Conservation (phyloP, 306 rosid genomes). For the Erythrophleum fordii region DNA sequence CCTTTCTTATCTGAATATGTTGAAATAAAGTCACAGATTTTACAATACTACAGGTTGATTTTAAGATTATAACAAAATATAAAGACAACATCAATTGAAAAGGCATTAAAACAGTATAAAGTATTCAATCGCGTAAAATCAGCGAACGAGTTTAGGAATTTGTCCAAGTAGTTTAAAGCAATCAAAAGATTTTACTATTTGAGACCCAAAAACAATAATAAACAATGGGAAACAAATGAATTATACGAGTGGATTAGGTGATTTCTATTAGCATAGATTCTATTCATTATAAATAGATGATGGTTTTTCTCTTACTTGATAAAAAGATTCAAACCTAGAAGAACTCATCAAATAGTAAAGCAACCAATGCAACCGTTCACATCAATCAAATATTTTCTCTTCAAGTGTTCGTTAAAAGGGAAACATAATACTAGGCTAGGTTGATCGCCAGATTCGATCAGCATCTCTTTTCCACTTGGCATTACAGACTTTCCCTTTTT, state of each 20-base stretch:
- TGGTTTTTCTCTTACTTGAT: background rate
- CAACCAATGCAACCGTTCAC: background rate
- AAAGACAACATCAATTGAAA: background rate
- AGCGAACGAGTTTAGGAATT: background rate
- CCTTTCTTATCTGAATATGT: background rate
- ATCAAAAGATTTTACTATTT: background rate
- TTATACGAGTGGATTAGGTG: background rate
- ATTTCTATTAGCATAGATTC: background rate
- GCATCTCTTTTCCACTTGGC: background rate
- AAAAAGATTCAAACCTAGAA: background rate
- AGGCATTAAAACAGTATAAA: background rate
- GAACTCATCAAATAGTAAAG: background rate
- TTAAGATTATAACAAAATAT: background rate
- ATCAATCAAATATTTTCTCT: background rate
- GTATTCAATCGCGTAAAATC: background rate
- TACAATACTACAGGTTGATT: background rate
- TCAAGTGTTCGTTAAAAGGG: slow-evolving; percentile 21
- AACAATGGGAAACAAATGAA: background rate
- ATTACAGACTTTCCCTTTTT: background rate
- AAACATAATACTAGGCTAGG: slow-evolving; percentile 33
- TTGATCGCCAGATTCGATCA: slow-evolving; percentile 12
- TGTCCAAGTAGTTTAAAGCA: background rate
- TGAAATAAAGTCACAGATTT: background rate
- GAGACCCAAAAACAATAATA: background rate
- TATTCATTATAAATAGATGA: background rate